Base-by-base conservation (phyloP, 2,329 filamentous ascomycete genomes). In the Penicillium sp. region DNA sequence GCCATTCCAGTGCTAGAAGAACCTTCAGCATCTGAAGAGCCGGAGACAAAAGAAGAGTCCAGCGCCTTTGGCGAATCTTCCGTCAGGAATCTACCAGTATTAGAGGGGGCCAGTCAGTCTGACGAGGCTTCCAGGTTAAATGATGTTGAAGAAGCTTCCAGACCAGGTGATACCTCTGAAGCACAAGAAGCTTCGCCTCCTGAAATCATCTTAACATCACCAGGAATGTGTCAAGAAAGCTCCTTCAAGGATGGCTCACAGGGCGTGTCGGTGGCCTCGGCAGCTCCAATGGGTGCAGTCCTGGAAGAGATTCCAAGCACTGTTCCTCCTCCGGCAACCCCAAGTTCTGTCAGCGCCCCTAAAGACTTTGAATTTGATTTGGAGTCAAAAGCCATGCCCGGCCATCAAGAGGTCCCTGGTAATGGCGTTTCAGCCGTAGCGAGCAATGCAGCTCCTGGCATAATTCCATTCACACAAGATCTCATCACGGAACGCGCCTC, bases 1-100 rank as follows among this genome's bases (percentile, higher is more conserved):
- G 69, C 71, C 37, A 65, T 66, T 6, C 47, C 70, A 6, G 53
- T 55, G 9, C 35, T 44, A 11, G 61, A 59, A 35, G 56, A 58
- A 35, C 14, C 6, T 13, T 19, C n/a, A 24, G 24, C n/a, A 4
- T 31, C 36, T 1, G 37, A 56, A 31, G 16, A 41, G 4, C n/a
- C 4, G 16, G 37, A 10, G 4, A 16, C 18, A 24, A 4, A 22
- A 35, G 33, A 37, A 16, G 18, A 39, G 13, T 13, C 35, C 31
- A 18, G 27, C 16, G 9, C 10, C 3, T 11, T 47, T 35, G 44
- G 31, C 14, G 41, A 44, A 44, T 18, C 27, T 11, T 10, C 27
- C 24, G 27, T n/a, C 16, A 47, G 5, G 18, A 13, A 19, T 33
- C 27, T 14, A 14, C 44, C 27, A 10, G 27, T 47, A 9, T 27